Evolutionary conservation across 2,329 filamentous ascomycete genomes (phyloP), one percentile per base, ranked within the genome.

Genomic region (Alternaria sp.): DNA sequence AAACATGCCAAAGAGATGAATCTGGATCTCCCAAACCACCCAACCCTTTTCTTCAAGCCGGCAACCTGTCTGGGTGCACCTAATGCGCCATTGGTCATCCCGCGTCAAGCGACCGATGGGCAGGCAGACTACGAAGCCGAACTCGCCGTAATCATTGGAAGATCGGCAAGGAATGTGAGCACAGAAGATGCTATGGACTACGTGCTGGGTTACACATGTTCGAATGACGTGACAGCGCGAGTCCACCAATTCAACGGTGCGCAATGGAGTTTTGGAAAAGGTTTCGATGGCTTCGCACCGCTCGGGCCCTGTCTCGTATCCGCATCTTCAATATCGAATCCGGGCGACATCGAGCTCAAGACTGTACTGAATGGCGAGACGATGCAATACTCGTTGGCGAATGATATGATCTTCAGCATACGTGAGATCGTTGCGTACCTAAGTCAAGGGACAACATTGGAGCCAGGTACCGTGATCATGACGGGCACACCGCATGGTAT

Each of bases 401-500:
- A 57, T 43, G 87, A 90, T 71, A 78, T 74, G 81, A 84, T 74
- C 34, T 84, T 84, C 64, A 72, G 71, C 9, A 80, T 82, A 18
- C 77, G 76, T 1, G 71, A 81, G 61, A 80, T 78, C 32, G 72
- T 84, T 36, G 70, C 80, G 2, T 83, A 82, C 59, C 63, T 84
- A 45, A 82, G 79, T 5, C 77, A 77, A 62, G 75, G 72, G 44
- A 74, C 64, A 18, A 70, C 81, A 30, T 62, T 83, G 64, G 74
- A 81, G 67, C 74, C 73, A 28, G 81, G 81, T 0, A 80, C 75
- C 27, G 71, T 82, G 28, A 81, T 83, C 57, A 81, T 83, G 81
- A 83, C 81, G 1, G 81, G 81, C 1, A 83, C 81, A 1, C 77
- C 77, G 0, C 78, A 80, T 3, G 81, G 82, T 9, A 67, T 84